Base-by-base conservation (phyloP, 129 eudicot species). In the Logfia minima region DNA sequence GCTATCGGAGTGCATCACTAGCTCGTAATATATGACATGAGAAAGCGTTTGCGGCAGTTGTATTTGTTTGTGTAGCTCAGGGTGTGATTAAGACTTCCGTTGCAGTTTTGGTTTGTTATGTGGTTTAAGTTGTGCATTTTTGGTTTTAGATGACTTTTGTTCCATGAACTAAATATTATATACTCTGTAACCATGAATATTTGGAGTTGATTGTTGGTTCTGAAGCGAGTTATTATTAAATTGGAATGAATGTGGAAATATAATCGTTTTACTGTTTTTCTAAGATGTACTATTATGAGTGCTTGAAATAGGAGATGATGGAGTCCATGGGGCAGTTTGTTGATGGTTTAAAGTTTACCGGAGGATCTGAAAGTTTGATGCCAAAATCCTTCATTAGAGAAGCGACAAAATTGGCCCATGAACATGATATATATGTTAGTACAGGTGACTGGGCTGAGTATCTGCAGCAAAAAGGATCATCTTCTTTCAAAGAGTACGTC, bases 281-380 rank as follows among this genome's bases (percentile, higher is more conserved):
- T 45, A 66, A 74, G 17, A 1, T 26, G 52, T 58, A 26, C 53
- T 34, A 51, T 23, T 53, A 65, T 37, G 26, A 6, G 6, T 81
- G 72, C 64, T 78, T 70, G 82, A 6, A 41, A 53, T 84, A 93
- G 99, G 97, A 94, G 34, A 82, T 80, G 60, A 85, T 91, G 41
- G 99, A 94, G 80, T 89, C 96, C 14, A 86, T 91, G 97, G 99
- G 99, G 24, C 92, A 89, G 71, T 91, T 94, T 85, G 96, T 93
- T 79, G 98, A 93, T 72, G 98, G 98, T 31, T 59, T 93, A 74
- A 93, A 90, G 81, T 90, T 93, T 39, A 65, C 93, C 48, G 98
- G 96, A 59, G 98, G 97, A 63, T 90, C 93, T 19, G 82, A 90
- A 71, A 88, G 91, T 75, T 77, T 90, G 73, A 84, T 89, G 84